A percentile compares a stretch with the other conserved stretches of the same genome.
These are phyloP conservation scores for Theileria sp. DNA, from an alignment of 169 alveolate species.

Conservation along the genomic window DNA sequence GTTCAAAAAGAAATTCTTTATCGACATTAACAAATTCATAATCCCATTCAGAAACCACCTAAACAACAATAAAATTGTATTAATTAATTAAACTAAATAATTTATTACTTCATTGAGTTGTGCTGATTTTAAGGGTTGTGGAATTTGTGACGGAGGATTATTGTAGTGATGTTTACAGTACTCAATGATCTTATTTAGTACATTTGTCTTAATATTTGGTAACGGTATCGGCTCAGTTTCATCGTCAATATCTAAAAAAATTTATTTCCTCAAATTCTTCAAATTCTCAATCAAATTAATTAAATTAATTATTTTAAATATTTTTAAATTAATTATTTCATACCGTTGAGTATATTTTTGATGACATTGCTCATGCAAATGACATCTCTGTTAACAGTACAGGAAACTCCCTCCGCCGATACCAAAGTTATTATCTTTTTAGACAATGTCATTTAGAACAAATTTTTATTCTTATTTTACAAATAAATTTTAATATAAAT, in stretches of 20 bases:
- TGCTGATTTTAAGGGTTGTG: slow-evolving; percentile 89
- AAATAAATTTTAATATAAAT: slow-evolving; percentile 1
- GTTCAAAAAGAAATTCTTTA: slow-evolving; percentile 88
- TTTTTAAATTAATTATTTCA: not conserved
- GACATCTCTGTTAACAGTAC: slow-evolving; percentile 86
- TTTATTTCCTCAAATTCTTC: not conserved
- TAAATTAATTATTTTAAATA: not conserved
- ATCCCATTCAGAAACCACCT: slow-evolving; percentile 90
- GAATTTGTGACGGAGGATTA: slow-evolving; percentile 90
- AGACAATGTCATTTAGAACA: slow-evolving; percentile 21
- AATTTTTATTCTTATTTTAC: too few relatives aligned
- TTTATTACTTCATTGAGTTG: slow-evolving; percentile 77
- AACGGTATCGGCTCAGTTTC: slow-evolving; percentile 88
- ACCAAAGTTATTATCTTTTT: slow-evolving; percentile 78
- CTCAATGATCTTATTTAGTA: slow-evolving; percentile 87
- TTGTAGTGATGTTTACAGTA: slow-evolving; percentile 88
- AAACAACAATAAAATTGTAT: slow-evolving; percentile 14
- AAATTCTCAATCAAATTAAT: not conserved
- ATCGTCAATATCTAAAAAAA: slow-evolving; percentile 23
- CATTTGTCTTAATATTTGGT: slow-evolving; percentile 85
- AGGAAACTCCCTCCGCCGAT: slow-evolving; percentile 86
- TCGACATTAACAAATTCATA: slow-evolving; percentile 89
- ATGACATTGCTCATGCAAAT: slow-evolving; percentile 85
- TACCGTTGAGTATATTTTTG: slow-evolving; percentile 87
- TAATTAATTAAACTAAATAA: too few relatives aligned